Evolutionary conservation across 441 rosid genomes (phyloP).

Genomic region (Pelargonium exstipulatum): DNA sequence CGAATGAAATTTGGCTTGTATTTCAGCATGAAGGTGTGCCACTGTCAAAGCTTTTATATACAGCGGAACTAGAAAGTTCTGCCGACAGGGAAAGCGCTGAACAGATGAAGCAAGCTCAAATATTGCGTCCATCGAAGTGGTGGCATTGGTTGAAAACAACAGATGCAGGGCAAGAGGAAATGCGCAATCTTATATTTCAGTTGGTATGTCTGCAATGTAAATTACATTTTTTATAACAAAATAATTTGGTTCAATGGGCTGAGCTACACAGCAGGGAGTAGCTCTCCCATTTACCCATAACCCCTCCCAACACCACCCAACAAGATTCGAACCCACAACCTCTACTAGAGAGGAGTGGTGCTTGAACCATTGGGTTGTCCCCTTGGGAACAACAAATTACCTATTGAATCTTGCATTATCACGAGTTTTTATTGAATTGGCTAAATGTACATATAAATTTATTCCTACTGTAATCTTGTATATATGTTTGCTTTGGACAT

Average conservation of each 20-base stretch:
- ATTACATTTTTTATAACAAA: conserved; percentile 1
- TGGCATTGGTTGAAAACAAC: conserved; percentile 97
- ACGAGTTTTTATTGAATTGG: not conserved
- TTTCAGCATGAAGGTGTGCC: conserved; percentile 84
- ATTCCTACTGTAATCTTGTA: not conserved
- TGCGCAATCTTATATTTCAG: conserved; percentile 78
- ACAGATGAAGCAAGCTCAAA: conserved; percentile 48
- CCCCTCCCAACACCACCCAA: too few relatives aligned
- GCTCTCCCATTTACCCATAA: too few relatives aligned
- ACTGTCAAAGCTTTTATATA: conserved; percentile 77
- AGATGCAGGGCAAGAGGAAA: conserved; percentile 77
- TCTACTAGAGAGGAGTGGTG: too few relatives aligned
- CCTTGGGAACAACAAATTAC: too few relatives aligned
- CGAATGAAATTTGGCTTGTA: conserved; percentile 94
- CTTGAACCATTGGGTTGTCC: too few relatives aligned
- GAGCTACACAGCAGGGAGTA: too few relatives aligned
- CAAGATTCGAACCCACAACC: too few relatives aligned
- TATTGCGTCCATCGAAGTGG: conserved; percentile 86
- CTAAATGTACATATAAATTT: not conserved
- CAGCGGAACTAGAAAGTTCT: conserved; percentile 53
- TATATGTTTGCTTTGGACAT: not conserved
- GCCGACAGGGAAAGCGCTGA: conserved; percentile 42
- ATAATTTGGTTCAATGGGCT: too few relatives aligned
- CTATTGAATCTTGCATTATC: not conserved
- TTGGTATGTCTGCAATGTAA: conserved; percentile 42